Evolutionary conservation across 23 red algal genomes (phyloP), one percentile per base, ranked within the genome.

Genomic region (Gracilaria caudata): DNA sequence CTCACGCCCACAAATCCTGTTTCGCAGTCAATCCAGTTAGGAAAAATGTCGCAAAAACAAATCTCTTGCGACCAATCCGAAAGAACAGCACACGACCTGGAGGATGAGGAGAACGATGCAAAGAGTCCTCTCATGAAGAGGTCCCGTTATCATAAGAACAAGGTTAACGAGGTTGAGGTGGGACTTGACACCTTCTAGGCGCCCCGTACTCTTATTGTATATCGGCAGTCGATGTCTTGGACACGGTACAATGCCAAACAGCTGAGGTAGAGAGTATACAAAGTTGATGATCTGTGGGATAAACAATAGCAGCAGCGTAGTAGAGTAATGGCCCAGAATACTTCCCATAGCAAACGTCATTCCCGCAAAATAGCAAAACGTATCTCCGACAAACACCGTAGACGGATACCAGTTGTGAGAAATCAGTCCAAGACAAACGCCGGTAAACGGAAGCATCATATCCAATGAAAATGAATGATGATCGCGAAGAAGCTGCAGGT

Each of bases 251-350:
- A 99, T 94, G 51, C 97, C 97, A 24, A 99, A 66, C 60, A 99
- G 75, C 51, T 99, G 97, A 16, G 97, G 97, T n/a, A 99, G 66
- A 0, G 92, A 95, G 39, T 95, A 95, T 14, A 99, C 60, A 73
- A 99, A 99, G 78, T 99, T 99, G 90, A 99, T 60, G 8, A 99
- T 82, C 86, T 99, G 97, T 35, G 97, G 97, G 29, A 99, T 86
- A 70, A 99, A 99, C 51, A 99, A 88, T 36, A 99, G 64, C 17
- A 99, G 81, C 80, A 99, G 46, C 19, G 92, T 99, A 57, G 92
- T 79, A 11, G 83, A 82, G 82, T 92, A 99, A 80, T 99, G 97
- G 36, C 93, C 97, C 1, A 99, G 87, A 66, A 99, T 99, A 14
- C 87, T 81, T 14, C 89, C 93, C 97, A 99, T 99, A 24, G 97